These are phyloP conservation scores for Sclerotinia borealis DNA, from an alignment of 2,329 filamentous ascomycete species.

Conservation along the genomic window DNA sequence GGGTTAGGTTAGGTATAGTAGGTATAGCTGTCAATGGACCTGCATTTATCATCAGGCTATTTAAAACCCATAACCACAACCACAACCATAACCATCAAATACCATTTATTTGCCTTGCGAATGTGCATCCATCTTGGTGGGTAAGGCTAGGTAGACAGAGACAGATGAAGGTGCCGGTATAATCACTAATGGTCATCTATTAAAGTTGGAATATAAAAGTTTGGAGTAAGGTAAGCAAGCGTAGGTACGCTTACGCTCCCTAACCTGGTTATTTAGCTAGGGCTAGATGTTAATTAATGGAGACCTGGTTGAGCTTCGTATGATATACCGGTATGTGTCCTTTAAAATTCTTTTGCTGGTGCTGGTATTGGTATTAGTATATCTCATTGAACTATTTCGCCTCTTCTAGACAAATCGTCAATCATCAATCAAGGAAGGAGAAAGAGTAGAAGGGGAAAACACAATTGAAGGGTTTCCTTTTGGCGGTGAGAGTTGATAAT, in stretches of 20 bases:
- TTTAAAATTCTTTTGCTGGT: no score
- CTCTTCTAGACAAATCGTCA: no score
- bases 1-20: neutral
- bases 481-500: neutral
- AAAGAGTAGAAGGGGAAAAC: no score
- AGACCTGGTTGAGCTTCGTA: neutral
- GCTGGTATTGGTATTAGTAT: no score
- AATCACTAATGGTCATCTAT: neutral
- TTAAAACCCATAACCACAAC: no score
- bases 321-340: no score
- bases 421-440: no score
- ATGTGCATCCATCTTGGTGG: neutral
- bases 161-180: neutral
- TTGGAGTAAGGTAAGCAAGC: neutral
- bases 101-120: neutral
- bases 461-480: no score
- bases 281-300: neutral
- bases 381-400: no score
- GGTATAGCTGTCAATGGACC: neutral
- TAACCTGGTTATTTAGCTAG: no score
- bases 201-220: neutral
- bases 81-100: neutral
- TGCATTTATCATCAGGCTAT: neutral
- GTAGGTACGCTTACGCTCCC: slow-evolving; percentile 2
- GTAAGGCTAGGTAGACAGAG: neutral